A percentile compares a stretch with the other conserved stretches of the same genome.
phyloP scores from a whole-genome alignment of 768 basidiomycete species.

The Amanita rubescens region DNA sequence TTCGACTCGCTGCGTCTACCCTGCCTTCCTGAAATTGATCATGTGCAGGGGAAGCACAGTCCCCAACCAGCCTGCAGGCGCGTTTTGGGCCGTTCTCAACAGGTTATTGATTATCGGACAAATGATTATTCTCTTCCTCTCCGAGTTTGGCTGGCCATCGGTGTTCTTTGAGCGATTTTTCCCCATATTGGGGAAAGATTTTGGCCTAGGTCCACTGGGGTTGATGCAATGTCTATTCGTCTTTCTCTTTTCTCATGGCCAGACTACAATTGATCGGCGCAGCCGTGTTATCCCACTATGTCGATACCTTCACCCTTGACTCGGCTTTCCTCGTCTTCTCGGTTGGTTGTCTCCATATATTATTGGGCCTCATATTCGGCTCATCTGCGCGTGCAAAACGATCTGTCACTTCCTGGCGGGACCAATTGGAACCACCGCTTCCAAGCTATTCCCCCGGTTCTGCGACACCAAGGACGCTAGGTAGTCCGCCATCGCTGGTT shows the following conservation, averaged over 20 bases:
- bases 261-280: slow-evolving; percentile 36
- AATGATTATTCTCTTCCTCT: slow-evolving; percentile 69
- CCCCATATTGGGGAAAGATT: slow-evolving; percentile 76
- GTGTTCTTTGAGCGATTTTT: slow-evolving; percentile 78
- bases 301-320: slow-evolving; percentile 84
- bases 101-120: slow-evolving; percentile 84
- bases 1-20: not conserved
- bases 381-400: slow-evolving; percentile 53
- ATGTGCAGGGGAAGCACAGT: slow-evolving; percentile 62
- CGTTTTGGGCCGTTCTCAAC: slow-evolving; percentile 89
- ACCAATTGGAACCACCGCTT: slow-evolving; percentile 43
- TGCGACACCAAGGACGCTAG: slow-evolving; percentile 21
- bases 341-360: slow-evolving; percentile 82
- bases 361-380: slow-evolving; percentile 69
- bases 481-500: slow-evolving; percentile 25
- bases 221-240: slow-evolving; percentile 75
- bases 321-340: slow-evolving; percentile 90
- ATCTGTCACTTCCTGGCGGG: slow-evolving; percentile 58
- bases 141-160: slow-evolving; percentile 78
- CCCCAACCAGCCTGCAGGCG: slow-evolving; percentile 84
- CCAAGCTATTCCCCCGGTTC: slow-evolving; percentile 39
- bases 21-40: slow-evolving; percentile 5
- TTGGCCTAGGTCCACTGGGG: slow-evolving; percentile 84
- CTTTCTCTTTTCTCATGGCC: not conserved
- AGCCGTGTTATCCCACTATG: slow-evolving; percentile 67